Evolutionary conservation across 1,139 yeast genomes (phyloP), one percentile per base, ranked within the genome.

Genomic region (Arxiozyma slooffiae): DNA sequence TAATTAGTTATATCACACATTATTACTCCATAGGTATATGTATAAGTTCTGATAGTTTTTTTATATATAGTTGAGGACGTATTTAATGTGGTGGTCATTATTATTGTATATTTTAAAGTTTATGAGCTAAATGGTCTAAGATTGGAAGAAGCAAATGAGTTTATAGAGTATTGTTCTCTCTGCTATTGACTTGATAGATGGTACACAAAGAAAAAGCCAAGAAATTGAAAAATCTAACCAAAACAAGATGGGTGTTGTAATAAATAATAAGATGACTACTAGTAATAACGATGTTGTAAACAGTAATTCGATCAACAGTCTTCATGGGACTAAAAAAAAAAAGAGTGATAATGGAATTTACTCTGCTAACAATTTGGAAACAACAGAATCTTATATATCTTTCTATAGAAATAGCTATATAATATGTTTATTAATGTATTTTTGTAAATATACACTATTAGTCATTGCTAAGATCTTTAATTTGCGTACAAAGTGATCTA

Each of bases 61-160:
- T 85, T 82, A 66, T 42, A 23, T 14, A 71, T 85, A n/a, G n/a
- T n/a, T 51, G 84, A 92, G 92, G 90, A 89, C 23, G 79, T 85
- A 0, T 70, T 79, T 52, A 82, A 81, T 68, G 71, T 80, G 44
- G 67, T 79, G 57, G 81, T 86, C 36, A 71, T 79, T 48, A 64
- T 81, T 59, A 80, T 79, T 38, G 69, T 76, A 45, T 84, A 77
- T 69, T 77, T 82, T 59, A 73, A 78, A 53, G 85, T 85, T 50
- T 83, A 79, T 57, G 95, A 85, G 67, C 85, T 94, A 39, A 81
- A 81, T 67, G 90, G 90, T 36, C 71, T 83, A 52, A 75, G 84
- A 17, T 73, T 85, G 64, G 94, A 85, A 67, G 86, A 84, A 60
- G 83, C 84, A 56, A 85, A 82, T 67, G 83, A 80, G 57, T 67